These are phyloP conservation scores for Bauhinia variegata DNA, from an alignment of 306 rosid species.

Conservation along the genomic window DNA sequence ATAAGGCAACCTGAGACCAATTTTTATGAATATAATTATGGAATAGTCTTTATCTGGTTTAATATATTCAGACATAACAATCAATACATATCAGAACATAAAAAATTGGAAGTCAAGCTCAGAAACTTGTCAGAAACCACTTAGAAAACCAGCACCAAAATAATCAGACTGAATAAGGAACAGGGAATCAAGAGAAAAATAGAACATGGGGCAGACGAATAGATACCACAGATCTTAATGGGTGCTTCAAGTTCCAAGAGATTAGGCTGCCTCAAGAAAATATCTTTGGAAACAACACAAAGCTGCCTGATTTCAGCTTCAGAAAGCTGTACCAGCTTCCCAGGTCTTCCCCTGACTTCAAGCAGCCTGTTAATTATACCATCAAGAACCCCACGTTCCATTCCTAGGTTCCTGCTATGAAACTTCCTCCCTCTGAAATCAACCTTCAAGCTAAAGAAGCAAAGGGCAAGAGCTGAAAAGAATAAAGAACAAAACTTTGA, in stretches of 20 bases:
- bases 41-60: neutral
- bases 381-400: slow-evolving; percentile 77
- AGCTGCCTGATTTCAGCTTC: slow-evolving; percentile 81
- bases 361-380: slow-evolving; percentile 67
- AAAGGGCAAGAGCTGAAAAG: slow-evolving; percentile 19
- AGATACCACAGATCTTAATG: slow-evolving; percentile 81
- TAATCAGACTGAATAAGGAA: neutral
- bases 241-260: slow-evolving; percentile 90
- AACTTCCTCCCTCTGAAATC: neutral
- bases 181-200: slow-evolving; percentile 6
- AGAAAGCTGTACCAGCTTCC: slow-evolving; percentile 70
- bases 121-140: slow-evolving; percentile 21
- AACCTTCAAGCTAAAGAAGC: slow-evolving; percentile 23
- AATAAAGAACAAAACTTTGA: slow-evolving; percentile 36
- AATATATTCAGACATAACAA: neutral
- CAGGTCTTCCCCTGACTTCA: slow-evolving; percentile 66
- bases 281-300: slow-evolving; percentile 63
- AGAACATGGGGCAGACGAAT: slow-evolving; percentile 25
- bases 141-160: neutral
- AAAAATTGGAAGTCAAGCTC: slow-evolving; percentile 12
- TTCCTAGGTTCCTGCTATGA: slow-evolving; percentile 12
- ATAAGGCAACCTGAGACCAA: slow-evolving; percentile 7
- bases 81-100: neutral
- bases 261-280: slow-evolving; percentile 80
- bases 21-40: no score